Percentiles rank a stretch among this genome's conserved stretches.
Conservation (phyloP, 352 stramenopile species). For the Salisapilia sapeloensis region DNA sequence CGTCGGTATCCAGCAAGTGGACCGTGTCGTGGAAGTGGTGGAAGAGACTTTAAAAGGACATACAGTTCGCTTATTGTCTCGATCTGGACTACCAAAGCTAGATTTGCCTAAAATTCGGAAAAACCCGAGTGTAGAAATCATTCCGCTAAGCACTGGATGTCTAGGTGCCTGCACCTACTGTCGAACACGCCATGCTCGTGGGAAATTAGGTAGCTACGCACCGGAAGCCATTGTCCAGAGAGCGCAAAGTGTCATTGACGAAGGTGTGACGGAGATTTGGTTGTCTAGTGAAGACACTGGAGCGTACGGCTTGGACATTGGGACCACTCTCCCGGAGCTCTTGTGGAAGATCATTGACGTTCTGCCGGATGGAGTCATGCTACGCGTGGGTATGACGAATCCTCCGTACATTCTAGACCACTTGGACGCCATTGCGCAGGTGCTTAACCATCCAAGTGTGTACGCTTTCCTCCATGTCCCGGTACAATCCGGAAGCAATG, state of each 20-base stretch:
- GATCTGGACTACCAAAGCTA: slow-evolving; percentile 67
- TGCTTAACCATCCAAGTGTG: slow-evolving; percentile 67
- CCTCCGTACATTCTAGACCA: slow-evolving; percentile 85
- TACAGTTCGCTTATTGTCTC: slow-evolving; percentile 66
- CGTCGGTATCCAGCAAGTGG: slow-evolving; percentile 84
- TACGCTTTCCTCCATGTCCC: slow-evolving; percentile 87
- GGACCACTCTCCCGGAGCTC: slow-evolving; percentile 54
- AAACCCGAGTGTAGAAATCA: slow-evolving; percentile 87
- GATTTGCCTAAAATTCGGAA: slow-evolving; percentile 86
- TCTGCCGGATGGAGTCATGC: slow-evolving; percentile 63
- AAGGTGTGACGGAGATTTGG: slow-evolving; percentile 86
- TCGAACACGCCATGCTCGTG: slow-evolving; percentile 85
- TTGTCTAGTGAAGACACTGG: slow-evolving; percentile 85
- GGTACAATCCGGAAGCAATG: slow-evolving; percentile 79
- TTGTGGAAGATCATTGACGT: slow-evolving; percentile 48
- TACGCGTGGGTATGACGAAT: slow-evolving; percentile 88
- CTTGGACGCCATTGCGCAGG: slow-evolving; percentile 60
- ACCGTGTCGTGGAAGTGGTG: slow-evolving; percentile 83
- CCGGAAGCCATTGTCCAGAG: slow-evolving; percentile 60
- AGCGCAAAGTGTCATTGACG: slow-evolving; percentile 37
- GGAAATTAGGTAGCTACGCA: slow-evolving; percentile 80
- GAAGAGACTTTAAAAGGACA: slow-evolving; percentile 85
- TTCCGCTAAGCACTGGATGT: slow-evolving; percentile 83
- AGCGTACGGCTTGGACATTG: slow-evolving; percentile 84
- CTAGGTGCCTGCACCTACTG: slow-evolving; percentile 88